phyloP scores from a whole-genome alignment of 2,329 filamentous ascomycete species.

The Fusarium sp. region DNA sequence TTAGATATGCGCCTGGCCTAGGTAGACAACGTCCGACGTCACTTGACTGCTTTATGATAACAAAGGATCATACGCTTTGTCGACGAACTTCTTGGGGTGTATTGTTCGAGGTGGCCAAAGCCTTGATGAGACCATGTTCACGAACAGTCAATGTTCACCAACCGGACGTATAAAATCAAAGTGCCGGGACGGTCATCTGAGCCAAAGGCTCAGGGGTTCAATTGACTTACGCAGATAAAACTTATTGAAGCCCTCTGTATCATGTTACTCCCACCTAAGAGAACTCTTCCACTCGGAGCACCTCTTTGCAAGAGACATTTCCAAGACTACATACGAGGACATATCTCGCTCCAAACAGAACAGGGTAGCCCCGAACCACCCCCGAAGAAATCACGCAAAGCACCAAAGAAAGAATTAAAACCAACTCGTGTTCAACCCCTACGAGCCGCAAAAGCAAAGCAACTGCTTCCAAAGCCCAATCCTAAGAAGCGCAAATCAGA shows the following conservation, averaged over 20 bases:
- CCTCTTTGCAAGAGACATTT: slow-evolving; percentile 24
- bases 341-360: slow-evolving; percentile 1
- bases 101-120: neutral
- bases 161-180: neutral
- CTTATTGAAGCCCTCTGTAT: neutral
- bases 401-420: neutral
- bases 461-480: neutral
- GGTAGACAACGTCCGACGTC: no score
- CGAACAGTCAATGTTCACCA: neutral
- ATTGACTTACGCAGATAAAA: neutral
- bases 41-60: no score
- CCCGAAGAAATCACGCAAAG: neutral
- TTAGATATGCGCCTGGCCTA: no score
- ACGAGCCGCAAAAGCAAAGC: slow-evolving; percentile 25
- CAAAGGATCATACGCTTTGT: no score
- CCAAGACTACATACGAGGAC: neutral
- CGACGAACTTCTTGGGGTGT: neutral
- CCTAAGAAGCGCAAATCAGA: neutral
- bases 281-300: neutral
- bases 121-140: neutral
- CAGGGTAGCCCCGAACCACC: neutral
- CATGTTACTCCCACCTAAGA: neutral
- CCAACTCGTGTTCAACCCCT: slow-evolving; percentile 19
- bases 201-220: no score
- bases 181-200: neutral